Evolutionary conservation across 148 eudicot species (phyloP), one percentile per base, ranked within the genome.

Genomic region (Oxyria digyna): DNA sequence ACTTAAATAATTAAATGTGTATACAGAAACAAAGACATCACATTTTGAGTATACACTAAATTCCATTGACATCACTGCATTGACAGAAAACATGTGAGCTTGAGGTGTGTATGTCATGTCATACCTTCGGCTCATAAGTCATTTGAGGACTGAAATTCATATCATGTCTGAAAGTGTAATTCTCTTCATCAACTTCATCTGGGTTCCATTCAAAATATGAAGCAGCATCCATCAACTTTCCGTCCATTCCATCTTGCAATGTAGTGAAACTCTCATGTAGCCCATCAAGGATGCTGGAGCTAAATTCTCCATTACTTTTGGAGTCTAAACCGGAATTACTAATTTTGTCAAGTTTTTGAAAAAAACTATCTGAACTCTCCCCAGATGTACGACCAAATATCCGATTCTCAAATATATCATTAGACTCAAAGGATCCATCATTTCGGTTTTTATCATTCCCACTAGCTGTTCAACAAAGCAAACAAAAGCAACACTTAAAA

Each of bases 91-190:
- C 6, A 52, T 24, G 40, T n/a, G 15, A 65, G 68, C 24, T 23
- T 23, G 13, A 41, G 49, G 65, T 31, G 31, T 24, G 14, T 59
- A 27, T 23, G 65, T 0, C 38, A 59, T 59, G 65, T 14, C 35
- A 71, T 82, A 93, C 98, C 96, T 86, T 82, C 11, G 77, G 70
- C 10, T 78, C 82, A 77, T 89, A 89, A 48, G 87, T 87, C 77
- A 49, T 75, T n/a, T 85, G 80, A 17, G 70, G 24, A 72, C 18
- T 50, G 70, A 84, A 72, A 71, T 73, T 79, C 70, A 77, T 65
- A 78, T 93, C 96, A 8, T 91, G 79, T 79, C 98, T 85, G 82
- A 62, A 93, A 69, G 74, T n/a, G 71, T 83, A 93, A 76, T 79
- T 85, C 0, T 85, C 84, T 55, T 71, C 45, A 1, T 65, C 49